A percentile compares a stretch with the other conserved stretches of the same genome.
Evolutionary conservation across 139 green algal genomes (phyloP).

Genomic region (Auxenochlorella protothecoides): DNA sequence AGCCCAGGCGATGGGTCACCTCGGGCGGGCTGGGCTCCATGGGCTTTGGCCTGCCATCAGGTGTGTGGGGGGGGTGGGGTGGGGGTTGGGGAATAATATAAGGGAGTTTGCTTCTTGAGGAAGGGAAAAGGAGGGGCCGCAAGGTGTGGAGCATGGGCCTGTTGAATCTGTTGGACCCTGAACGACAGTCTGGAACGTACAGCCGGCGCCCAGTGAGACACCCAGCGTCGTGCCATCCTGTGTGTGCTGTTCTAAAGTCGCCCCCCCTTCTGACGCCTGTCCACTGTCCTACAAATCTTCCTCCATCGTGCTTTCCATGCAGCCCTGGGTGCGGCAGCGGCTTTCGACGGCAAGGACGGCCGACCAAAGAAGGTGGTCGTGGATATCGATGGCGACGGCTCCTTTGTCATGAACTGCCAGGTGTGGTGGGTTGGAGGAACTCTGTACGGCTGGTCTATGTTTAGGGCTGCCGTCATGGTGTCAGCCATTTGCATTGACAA

Average conservation of each 20-base stretch:
- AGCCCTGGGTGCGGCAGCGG: constrained; percentile 81
- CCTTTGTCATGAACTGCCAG: constrained; percentile 95
- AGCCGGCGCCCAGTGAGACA: no score
- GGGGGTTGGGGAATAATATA: no score
- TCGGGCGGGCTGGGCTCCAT: constrained; percentile 92
- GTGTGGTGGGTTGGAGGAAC: constrained; percentile 10
- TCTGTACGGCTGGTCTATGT: neutral
- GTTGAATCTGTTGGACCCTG: no score
- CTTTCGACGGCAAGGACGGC: constrained; percentile 65
- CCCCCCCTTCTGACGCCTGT: neutral
- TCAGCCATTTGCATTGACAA: no score
- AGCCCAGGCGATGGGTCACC: constrained; percentile 72
- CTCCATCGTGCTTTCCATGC: no score
- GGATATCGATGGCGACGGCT: constrained; percentile 97
- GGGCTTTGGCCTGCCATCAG: constrained; percentile 93
- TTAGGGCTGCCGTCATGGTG: neutral
- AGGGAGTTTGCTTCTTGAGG: no score
- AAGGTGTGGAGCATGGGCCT: no score
- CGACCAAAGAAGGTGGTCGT: constrained; percentile 65
- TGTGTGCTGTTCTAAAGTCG: neutral
- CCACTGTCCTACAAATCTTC: no score
- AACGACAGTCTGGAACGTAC: no score
- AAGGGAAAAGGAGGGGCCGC: no score
- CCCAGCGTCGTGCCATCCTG: no score
- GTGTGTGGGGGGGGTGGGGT: neutral